Percentiles rank a stretch among this genome's conserved stretches.
phyloP scores from a whole-genome alignment of 805 yeast genomes.

The Cyberlindnera americana region DNA sequence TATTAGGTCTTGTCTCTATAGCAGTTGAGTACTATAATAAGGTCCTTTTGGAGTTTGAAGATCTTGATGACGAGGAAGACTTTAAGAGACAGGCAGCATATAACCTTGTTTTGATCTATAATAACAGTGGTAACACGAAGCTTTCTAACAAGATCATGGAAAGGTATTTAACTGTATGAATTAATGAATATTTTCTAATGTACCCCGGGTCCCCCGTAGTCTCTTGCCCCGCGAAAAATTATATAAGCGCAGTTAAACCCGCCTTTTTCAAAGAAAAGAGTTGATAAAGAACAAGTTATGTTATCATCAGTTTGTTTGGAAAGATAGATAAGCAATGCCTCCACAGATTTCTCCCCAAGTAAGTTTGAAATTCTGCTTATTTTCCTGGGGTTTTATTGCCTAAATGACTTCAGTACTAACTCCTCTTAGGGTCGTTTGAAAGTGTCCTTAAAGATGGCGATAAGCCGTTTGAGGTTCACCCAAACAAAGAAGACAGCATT shows the following conservation, averaged over 20 bases:
- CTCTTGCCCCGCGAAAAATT: too few species aligned
- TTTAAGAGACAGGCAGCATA: conserved; percentile 80
- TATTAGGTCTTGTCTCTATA: conserved; percentile 68
- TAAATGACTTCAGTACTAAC: too few species aligned
- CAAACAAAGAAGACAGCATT: conserved; percentile 70
- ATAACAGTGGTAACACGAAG: conserved; percentile 64
- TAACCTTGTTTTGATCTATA: conserved; percentile 73
- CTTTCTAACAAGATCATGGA: conserved; percentile 65
- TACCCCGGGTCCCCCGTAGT: too few species aligned
- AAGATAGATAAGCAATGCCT: conserved; percentile 20
- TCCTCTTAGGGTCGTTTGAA: conserved; percentile 30
- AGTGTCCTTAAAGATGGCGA: conserved; percentile 53
- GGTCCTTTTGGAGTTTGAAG: conserved; percentile 43
- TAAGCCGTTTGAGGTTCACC: conserved; percentile 60
- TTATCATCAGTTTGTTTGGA: too few species aligned
- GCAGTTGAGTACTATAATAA: conserved; percentile 73
- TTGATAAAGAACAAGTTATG: too few species aligned
- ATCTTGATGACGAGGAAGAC: conserved; percentile 46
- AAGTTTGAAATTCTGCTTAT: conserved; percentile 5
- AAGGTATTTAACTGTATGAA: conserved; percentile 45
- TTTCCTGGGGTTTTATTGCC: not conserved
- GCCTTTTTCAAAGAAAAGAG: too few species aligned
- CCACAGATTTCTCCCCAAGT: conserved; percentile 30
- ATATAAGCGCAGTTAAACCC: too few species aligned
- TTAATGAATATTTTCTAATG: not conserved